Conservation (phyloP, 2,329 filamentous ascomycete genomes). For the Neospermospora avenae region DNA sequence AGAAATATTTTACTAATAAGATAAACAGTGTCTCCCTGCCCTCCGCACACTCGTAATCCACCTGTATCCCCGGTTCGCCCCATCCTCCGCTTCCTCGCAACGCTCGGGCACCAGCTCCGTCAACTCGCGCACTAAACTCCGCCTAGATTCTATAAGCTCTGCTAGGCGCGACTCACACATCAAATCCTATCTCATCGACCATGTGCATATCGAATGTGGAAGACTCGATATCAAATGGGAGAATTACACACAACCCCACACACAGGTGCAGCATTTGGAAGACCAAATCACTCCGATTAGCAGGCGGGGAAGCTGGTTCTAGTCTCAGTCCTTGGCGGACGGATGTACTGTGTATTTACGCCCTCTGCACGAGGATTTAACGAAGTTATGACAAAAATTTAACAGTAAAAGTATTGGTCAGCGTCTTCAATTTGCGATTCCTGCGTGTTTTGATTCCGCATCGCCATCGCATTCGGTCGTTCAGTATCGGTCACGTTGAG, state of each 20-base stretch:
- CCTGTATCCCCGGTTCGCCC: not conserved
- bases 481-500: too few relatives aligned
- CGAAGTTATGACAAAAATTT: too few relatives aligned
- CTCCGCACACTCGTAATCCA: conserved; percentile 37
- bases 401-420: too few relatives aligned
- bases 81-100: not conserved
- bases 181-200: not conserved
- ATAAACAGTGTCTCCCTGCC: conserved; percentile 37
- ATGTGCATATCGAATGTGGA: conserved; percentile 2
- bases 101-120: not conserved
- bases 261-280: too few relatives aligned
- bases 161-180: not conserved
- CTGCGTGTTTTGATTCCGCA: too few relatives aligned
- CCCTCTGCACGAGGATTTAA: too few relatives aligned
- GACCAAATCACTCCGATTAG: not conserved
- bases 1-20: too few relatives aligned
- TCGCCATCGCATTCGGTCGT: too few relatives aligned
- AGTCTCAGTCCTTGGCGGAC: too few relatives aligned
- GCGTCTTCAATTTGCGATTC: too few relatives aligned
- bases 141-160: not conserved
- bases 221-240: conserved; percentile 3
- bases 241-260: not conserved
- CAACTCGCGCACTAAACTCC: not conserved
- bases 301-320: not conserved
- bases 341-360: too few relatives aligned